phyloP scores from a whole-genome alignment of 148 eudicot genomes.

The Rhododendron henanense region DNA sequence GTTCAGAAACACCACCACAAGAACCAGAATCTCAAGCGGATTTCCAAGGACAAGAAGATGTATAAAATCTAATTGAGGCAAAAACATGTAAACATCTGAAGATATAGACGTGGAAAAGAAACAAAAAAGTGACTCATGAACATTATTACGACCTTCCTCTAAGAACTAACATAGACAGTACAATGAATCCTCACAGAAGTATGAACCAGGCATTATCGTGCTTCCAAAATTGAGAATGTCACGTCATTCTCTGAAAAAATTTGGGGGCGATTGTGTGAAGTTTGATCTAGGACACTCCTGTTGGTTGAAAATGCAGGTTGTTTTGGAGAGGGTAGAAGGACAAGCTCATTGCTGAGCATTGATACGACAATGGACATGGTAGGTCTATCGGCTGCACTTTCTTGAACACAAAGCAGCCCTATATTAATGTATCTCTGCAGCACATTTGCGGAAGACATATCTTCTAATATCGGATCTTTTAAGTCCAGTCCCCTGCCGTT shows the following conservation, averaged over 20 bases:
- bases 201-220: background rate
- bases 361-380: background rate
- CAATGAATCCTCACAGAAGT: background rate
- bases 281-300: too few relatives aligned
- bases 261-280: too few relatives aligned
- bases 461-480: background rate
- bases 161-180: background rate
- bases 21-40: too few relatives aligned
- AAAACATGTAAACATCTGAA: too few relatives aligned
- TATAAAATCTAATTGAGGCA: background rate
- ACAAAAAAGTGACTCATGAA: background rate
- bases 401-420: conserved; percentile 9
- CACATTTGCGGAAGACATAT: background rate
- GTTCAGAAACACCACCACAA: background rate
- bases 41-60: background rate
- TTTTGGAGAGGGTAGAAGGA: background rate
- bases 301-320: background rate
- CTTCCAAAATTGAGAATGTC: background rate
- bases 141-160: background rate
- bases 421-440: conserved; percentile 1
- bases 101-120: background rate
- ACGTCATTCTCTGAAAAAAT: background rate
- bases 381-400: background rate
- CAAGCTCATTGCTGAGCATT: background rate
- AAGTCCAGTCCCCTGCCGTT: background rate